Evolutionary conservation across 306 rosid species (phyloP), one percentile per base, ranked within the genome.

Genomic region (Trichosanthes truncata): DNA sequence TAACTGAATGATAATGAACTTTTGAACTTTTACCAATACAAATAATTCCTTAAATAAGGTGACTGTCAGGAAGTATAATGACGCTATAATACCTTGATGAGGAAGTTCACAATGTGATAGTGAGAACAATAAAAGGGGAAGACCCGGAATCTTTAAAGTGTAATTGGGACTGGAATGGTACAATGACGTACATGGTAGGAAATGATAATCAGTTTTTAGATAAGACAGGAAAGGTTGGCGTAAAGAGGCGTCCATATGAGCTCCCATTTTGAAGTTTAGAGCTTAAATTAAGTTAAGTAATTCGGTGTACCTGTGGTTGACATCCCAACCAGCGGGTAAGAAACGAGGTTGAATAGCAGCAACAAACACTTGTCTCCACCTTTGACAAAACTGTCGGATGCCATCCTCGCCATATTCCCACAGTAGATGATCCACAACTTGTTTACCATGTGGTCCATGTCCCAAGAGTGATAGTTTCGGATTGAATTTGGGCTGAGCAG

Each of bases 381-480:
- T 85, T 78, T 89, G 98, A 82, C 97, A 93, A 73, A 95, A 93
- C 69, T 88, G 84, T 35, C 84, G 78, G 79, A 95, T 76, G 41
- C 99, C 98, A 36, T 87, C 94, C 26, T 95, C 93, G 13, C 98
- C 92, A 51, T 86, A 81, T 80, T 91, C 96, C 82, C 78, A 83
- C 79, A 93, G 57, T 82, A 95, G 82, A 87, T 85, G 84, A 65
- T 95, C 97, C 83, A 95, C 98, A 84, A 93, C 96, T 84, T 85
- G 89, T 80, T 91, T 93, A 26, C 99, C 99, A 80, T 93, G 99
- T 20, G 97, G 97, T 52, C 99, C 99, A 80, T 95, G 99, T 65
- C 97, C 99, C 82, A 93, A 84, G 35, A 95, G 86, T 45, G 97
- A 95, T 55, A 89, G 81, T 80, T 95, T 90, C 15, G 97, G 65